phyloP scores from a whole-genome alignment of 805 yeast species.

The Yarrowia bubula region DNA sequence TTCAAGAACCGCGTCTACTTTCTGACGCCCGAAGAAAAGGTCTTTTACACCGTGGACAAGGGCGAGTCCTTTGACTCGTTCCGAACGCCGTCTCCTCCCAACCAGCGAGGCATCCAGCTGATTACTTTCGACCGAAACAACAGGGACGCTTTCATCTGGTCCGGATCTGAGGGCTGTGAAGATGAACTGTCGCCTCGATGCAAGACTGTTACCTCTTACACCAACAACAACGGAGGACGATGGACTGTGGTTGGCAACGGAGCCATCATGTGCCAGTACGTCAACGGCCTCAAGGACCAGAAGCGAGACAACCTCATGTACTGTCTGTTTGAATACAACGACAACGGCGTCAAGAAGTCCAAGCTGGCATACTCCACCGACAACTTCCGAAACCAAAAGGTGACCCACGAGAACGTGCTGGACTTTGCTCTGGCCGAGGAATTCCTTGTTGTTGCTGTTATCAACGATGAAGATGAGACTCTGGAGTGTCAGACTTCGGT shows the following conservation, averaged over 20 bases:
- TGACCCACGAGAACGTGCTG: slow-evolving; percentile 53
- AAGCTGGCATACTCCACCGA: slow-evolving; percentile 53
- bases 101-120: slow-evolving; percentile 40
- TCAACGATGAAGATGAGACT: slow-evolving; percentile 46
- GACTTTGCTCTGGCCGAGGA: slow-evolving; percentile 74
- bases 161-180: slow-evolving; percentile 63
- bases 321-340: slow-evolving; percentile 49
- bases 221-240: slow-evolving; percentile 64
- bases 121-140: slow-evolving; percentile 63
- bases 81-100: slow-evolving; percentile 52
- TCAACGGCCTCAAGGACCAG: slow-evolving; percentile 52
- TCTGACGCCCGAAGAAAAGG: slow-evolving; percentile 48
- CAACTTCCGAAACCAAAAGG: slow-evolving; percentile 44
- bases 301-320: slow-evolving; percentile 54
- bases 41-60: slow-evolving; percentile 66
- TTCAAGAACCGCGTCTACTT: slow-evolving; percentile 56
- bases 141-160: slow-evolving; percentile 61
- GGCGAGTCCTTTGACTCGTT: slow-evolving; percentile 54
- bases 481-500: slow-evolving; percentile 71
- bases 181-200: slow-evolving; percentile 49
- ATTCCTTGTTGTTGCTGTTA: slow-evolving; percentile 68
- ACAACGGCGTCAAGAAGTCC: slow-evolving; percentile 6
- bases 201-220: slow-evolving; percentile 55
- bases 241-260: slow-evolving; percentile 56
- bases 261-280: slow-evolving; percentile 64